Percentiles rank a stretch among this genome's conserved stretches.
These are phyloP conservation scores for Lentinus brumalis DNA, from an alignment of 768 basidiomycete genomes.

Conservation along the genomic window DNA sequence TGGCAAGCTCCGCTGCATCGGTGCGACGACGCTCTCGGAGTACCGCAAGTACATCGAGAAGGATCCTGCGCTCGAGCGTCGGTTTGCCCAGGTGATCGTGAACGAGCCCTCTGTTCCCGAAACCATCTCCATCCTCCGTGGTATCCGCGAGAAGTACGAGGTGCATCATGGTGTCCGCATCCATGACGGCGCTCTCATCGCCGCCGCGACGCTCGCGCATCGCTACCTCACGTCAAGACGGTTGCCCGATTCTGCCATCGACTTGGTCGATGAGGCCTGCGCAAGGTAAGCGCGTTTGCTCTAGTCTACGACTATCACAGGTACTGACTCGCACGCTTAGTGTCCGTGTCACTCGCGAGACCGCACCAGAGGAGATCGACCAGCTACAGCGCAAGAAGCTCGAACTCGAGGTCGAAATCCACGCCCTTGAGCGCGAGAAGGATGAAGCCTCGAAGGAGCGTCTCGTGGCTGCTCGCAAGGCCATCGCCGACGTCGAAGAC, in stretches of 20 bases:
- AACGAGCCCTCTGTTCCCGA: slow-evolving; percentile 90
- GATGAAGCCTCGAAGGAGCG: slow-evolving; percentile 87
- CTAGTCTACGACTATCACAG: not conserved
- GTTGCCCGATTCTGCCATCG: slow-evolving; percentile 86
- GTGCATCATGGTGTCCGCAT: slow-evolving; percentile 92
- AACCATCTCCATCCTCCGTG: slow-evolving; percentile 91
- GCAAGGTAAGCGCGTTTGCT: slow-evolving; percentile 57
- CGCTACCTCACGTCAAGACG: slow-evolving; percentile 86
- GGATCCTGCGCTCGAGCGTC: slow-evolving; percentile 86
- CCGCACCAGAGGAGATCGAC: slow-evolving; percentile 92
- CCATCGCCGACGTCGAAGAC: slow-evolving; percentile 83
- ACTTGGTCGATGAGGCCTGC: slow-evolving; percentile 90
- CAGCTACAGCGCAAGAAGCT: slow-evolving; percentile 85
- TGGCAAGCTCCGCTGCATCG: slow-evolving; percentile 77
- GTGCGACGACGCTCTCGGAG: slow-evolving; percentile 91
- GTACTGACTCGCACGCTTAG: slow-evolving; percentile 37
- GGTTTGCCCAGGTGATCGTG: slow-evolving; percentile 91
- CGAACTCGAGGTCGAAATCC: slow-evolving; percentile 92
- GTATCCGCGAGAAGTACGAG: slow-evolving; percentile 88
- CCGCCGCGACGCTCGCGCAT: slow-evolving; percentile 89
- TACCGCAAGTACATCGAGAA: slow-evolving; percentile 94
- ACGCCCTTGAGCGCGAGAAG: slow-evolving; percentile 92
- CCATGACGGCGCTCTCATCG: slow-evolving; percentile 82
- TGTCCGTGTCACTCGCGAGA: slow-evolving; percentile 91
- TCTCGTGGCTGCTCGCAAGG: slow-evolving; percentile 69